Base-by-base conservation (phyloP, 257 asterid genomes). In the Petrea volubilis region DNA sequence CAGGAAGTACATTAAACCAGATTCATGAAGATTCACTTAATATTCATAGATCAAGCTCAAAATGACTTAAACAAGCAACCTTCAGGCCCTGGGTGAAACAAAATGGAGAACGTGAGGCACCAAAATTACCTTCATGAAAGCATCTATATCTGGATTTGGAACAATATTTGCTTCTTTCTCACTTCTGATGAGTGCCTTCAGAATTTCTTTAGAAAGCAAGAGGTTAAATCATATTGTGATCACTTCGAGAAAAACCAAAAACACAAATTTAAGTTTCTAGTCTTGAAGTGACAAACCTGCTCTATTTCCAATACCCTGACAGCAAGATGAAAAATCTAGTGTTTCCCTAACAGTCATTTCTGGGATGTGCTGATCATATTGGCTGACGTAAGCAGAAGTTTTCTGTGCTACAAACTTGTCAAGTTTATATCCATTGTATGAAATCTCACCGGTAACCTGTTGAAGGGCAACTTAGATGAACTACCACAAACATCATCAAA, bases 301-400 rank as follows among this genome's bases (percentile, higher is more conserved):
- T 81, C 89, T 79, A 74, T 73, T 77, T 20, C 83, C 83, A 33
- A 82, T 71, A 34, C 87, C 87, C 78, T 77, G 90, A 64, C 83
- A 84, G 53, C 80, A 62, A 72, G 85, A 63, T 50, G 90, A 84
- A 66, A 82, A 84, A 75, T 84, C 84, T 17, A 82, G 79, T 50
- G 81, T 73, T 70, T 84, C 90, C 60, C 90, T 77, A 33, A 79
- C 84, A 4, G 90, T 84, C 87, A 85, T 75, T 60, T 82, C 82
- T 36, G 90, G 87, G 64, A 85, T 78, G 66, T 85, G 90, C 11
- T 77, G 77, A 47, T 82, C 87, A 12, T 80, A 23, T 78, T 85
- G 90, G 71, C 86, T 76, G 51, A 82, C 56, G 50, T 85, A 85
- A 20, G 81, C 80, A 59, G 87, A 75, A 18, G 87, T 78, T 73